Conservation (phyloP, 2,329 filamentous ascomycete genomes). For the Thelonectria discophora region DNA sequence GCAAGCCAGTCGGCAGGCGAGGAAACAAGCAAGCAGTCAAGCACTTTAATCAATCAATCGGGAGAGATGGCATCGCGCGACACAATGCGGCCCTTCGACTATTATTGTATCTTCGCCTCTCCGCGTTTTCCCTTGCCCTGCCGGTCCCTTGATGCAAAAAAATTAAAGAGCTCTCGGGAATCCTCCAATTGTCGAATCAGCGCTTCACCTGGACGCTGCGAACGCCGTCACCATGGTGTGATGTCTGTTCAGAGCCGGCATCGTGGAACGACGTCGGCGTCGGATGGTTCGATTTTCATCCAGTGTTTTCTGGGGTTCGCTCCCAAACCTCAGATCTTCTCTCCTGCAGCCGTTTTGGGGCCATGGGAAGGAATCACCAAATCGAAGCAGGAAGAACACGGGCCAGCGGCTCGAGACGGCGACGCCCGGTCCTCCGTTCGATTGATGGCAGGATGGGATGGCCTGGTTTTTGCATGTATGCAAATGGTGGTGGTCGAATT, state of each 20-base stretch:
- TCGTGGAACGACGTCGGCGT: conserved; percentile 38
- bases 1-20: background rate
- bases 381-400: conserved; percentile 27
- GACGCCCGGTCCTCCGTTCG: conserved; percentile 28
- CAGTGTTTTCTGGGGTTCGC: conserved; percentile 34
- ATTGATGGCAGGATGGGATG: conserved; percentile 14
- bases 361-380: background rate
- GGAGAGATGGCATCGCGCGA: conserved; percentile 9
- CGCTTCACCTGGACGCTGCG: background rate
- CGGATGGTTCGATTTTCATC: conserved; percentile 42
- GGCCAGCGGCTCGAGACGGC: conserved; percentile 39
- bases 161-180: background rate
- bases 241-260: conserved; percentile 29
- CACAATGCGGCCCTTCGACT: conserved; percentile 11
- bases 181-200: conserved; percentile 24
- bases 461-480: background rate
- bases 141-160: conserved; percentile 19
- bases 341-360: conserved; percentile 31
- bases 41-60: conserved; percentile 25
- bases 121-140: conserved; percentile 19
- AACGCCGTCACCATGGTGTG: conserved; percentile 39
- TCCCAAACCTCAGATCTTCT: conserved; percentile 28
- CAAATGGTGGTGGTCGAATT: background rate
- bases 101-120: conserved; percentile 36
- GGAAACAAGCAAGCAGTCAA: background rate